Evolutionary conservation across 768 basidiomycete genomes (phyloP), one percentile per base, ranked within the genome.

Genomic region (Mycena rosella): DNA sequence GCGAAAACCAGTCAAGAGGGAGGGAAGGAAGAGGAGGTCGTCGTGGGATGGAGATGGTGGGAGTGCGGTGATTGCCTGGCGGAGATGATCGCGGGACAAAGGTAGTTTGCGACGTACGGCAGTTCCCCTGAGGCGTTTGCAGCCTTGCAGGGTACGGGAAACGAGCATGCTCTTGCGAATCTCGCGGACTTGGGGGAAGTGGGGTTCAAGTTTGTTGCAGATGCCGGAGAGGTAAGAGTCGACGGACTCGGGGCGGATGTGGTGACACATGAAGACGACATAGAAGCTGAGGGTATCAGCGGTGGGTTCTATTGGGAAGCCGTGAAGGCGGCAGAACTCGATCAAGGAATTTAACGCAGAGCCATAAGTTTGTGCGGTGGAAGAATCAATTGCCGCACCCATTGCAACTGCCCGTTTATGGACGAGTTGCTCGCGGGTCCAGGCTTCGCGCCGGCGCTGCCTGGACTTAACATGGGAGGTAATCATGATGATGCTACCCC

Each of bases 211-310:
- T 38, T 78, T 67, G 15, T 75, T 75, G 56, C 74, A 75, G 30
- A 83, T 82, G 2, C 83, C 81, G 3, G 82, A 82, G 0, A 84
- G 73, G 67, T 84, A 84, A 2, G 71, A 52, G 18, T 67, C 53
- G n/a, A 82, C 78, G 0, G 82, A 80, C 1, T 45, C 7, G 0
- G 83, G 82, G 42, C 78, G 65, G 55, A 84, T 80, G 66, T 78
- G 75, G 30, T 72, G 65, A 0, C 67, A 79, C 75, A 78, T 81
- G 69, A 69, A 85, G 3, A 78, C 74, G 10, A 74, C 70, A 66
- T 72, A 85, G 30, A 79, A 77, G 5, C 74, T 74, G 0, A 86
- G 64, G 0, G 80, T 81, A 42, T 84, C 77, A 0, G 56, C 52
- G 1, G 80, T 80, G 0, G 78, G 81, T 17, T 75, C 66, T 15